Evolutionary conservation across 2,329 filamentous ascomycete species (phyloP).

Genomic region (Venturia carpophila): DNA sequence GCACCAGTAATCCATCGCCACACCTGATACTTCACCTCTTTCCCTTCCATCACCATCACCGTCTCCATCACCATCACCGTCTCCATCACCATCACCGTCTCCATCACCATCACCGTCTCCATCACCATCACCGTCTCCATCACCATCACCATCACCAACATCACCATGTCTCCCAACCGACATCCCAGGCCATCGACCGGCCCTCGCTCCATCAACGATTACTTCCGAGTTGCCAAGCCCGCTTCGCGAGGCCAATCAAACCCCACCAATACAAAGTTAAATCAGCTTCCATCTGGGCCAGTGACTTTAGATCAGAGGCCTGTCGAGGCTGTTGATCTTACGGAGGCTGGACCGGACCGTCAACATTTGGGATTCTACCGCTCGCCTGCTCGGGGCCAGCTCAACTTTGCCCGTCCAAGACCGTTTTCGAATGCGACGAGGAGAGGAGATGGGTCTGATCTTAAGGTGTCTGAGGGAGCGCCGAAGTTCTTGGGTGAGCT

Average conservation of each 20-base stretch:
- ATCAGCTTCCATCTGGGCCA: not conserved
- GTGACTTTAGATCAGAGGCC: not conserved
- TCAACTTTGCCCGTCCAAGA: not conserved
- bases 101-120: not conserved
- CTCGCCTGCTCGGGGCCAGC: not conserved
- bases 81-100: not conserved
- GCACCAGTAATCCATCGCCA: not conserved
- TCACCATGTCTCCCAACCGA: not conserved
- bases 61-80: not conserved
- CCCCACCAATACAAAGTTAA: not conserved
- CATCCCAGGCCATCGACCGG: not conserved
- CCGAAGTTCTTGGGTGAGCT: slow-evolving; percentile 1
- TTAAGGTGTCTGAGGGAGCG: not conserved
- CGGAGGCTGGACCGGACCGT: not conserved
- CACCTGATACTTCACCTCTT: not conserved
- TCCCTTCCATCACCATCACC: not conserved
- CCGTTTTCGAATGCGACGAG: not conserved
- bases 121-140: not conserved
- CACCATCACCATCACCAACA: not conserved
- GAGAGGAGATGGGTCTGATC: not conserved
- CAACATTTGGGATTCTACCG: not conserved
- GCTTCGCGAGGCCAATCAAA: not conserved
- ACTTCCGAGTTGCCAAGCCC: not conserved
- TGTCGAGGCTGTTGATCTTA: slow-evolving; percentile 2
- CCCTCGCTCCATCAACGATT: not conserved